phyloP scores from a whole-genome alignment of 352 stramenopile species.

The Saprolegnia parasitica region DNA sequence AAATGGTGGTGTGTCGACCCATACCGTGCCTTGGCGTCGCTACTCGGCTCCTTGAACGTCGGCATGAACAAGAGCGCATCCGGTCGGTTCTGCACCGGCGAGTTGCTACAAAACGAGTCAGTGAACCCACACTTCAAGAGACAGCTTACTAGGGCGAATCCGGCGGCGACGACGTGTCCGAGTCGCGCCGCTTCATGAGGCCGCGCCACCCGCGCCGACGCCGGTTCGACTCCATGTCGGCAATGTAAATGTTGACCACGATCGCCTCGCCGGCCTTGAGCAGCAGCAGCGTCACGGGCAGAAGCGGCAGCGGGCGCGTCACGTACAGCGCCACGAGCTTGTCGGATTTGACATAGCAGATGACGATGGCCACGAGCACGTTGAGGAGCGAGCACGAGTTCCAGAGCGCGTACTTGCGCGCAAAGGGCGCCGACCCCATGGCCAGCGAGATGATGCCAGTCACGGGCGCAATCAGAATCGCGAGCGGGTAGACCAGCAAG shows the following conservation, averaged over 20 bases:
- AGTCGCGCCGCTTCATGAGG: constrained; percentile 77
- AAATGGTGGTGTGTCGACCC: neutral
- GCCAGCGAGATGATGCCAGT: constrained; percentile 70
- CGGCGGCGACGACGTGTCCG: constrained; percentile 49
- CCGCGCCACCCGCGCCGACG: constrained; percentile 68
- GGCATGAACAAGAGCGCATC: neutral
- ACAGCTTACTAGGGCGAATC: constrained; percentile 28
- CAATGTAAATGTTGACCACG: constrained; percentile 69
- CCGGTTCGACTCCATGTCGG: constrained; percentile 70
- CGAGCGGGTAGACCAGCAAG: constrained; percentile 59
- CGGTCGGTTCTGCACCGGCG: neutral
- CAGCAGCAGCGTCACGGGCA: constrained; percentile 60
- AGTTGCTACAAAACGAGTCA: constrained; percentile 7
- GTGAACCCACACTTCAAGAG: neutral
- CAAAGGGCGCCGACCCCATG: constrained; percentile 64
- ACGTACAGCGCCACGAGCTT: constrained; percentile 78
- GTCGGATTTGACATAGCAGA: constrained; percentile 55
- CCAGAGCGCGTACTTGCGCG: constrained; percentile 66
- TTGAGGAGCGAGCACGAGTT: constrained; percentile 77
- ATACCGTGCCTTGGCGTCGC: neutral
- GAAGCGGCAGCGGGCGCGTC: constrained; percentile 56
- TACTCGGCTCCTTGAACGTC: neutral
- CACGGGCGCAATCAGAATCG: constrained; percentile 63
- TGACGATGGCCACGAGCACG: constrained; percentile 59
- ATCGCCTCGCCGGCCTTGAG: constrained; percentile 66